phyloP scores from a whole-genome alignment of 176 grass and related monocot species.

The Triticum monococcum region DNA sequence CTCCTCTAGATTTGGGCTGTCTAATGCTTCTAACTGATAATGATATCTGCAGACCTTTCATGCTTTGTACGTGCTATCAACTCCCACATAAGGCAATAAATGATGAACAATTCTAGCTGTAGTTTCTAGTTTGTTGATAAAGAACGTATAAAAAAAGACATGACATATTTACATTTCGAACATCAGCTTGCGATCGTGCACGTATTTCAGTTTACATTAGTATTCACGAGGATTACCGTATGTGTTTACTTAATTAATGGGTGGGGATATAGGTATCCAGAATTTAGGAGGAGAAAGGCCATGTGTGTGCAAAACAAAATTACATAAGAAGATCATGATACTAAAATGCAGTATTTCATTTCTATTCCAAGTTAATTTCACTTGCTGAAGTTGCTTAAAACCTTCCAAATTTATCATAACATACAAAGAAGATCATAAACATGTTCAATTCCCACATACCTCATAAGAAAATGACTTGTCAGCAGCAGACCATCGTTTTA shows the following conservation, averaged over 20 bases:
- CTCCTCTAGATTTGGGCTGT: background rate
- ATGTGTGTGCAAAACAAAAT: background rate
- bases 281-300: background rate
- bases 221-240: background rate
- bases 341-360: background rate
- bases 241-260: slow-evolving; percentile 15
- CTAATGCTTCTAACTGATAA: background rate
- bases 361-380: background rate
- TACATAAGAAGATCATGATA: background rate
- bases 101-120: background rate
- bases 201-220: background rate
- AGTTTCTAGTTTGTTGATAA: background rate
- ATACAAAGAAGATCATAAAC: background rate
- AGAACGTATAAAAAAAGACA: background rate
- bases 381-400: background rate
- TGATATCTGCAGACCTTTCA: background rate
- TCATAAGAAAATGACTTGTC: slow-evolving; percentile 86
- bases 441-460: slow-evolving; percentile 45
- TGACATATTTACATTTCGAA: background rate
- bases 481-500: slow-evolving; percentile 53
- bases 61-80: background rate
- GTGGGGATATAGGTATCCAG: background rate
- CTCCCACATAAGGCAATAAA: background rate
- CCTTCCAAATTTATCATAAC: background rate
- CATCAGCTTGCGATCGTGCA: background rate